phyloP scores from a whole-genome alignment of 495 filamentous ascomycete genomes.

The Monascus purpureus region DNA sequence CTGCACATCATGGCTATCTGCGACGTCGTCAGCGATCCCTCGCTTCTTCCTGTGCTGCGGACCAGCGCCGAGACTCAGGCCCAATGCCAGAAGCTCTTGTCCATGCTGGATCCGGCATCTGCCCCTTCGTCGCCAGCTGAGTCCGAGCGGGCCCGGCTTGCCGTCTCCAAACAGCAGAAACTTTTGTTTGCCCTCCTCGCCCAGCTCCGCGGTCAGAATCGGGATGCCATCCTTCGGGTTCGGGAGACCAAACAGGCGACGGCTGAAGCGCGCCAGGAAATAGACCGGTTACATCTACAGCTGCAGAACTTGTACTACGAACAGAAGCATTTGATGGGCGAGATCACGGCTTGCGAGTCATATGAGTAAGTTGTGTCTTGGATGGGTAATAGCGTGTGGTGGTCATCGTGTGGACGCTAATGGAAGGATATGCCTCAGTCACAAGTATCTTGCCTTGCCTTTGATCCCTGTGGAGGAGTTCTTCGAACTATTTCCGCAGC shows the following conservation, averaged over 20 bases:
- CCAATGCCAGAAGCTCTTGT: conserved; percentile 61
- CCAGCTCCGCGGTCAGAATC: conserved; percentile 69
- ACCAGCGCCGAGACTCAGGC: conserved; percentile 54
- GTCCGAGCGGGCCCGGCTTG: conserved; percentile 38
- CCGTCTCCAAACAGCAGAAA: conserved; percentile 66
- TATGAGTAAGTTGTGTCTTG: conserved; percentile 73
- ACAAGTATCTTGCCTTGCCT: conserved; percentile 75
- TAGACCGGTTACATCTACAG: conserved; percentile 81
- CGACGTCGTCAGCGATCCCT: conserved; percentile 54
- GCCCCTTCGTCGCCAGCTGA: conserved; percentile 21
- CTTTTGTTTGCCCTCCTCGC: conserved; percentile 64
- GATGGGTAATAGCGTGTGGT: too few relatives aligned
- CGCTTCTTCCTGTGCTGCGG: conserved; percentile 55
- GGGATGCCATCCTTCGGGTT: conserved; percentile 63
- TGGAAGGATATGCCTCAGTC: conserved; percentile 47
- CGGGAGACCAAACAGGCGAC: conserved; percentile 79
- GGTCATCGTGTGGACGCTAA: too few relatives aligned
- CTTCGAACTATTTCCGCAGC: conserved; percentile 61
- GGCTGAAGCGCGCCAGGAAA: conserved; percentile 74
- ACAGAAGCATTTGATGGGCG: conserved; percentile 74
- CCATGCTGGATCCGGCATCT: conserved; percentile 37
- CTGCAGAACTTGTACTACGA: conserved; percentile 96
- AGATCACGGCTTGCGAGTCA: conserved; percentile 80
- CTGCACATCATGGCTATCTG: conserved; percentile 38
- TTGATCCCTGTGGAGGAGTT: conserved; percentile 77